Conservation (phyloP, 140 eudicot species). For the Senecio squalidus region DNA sequence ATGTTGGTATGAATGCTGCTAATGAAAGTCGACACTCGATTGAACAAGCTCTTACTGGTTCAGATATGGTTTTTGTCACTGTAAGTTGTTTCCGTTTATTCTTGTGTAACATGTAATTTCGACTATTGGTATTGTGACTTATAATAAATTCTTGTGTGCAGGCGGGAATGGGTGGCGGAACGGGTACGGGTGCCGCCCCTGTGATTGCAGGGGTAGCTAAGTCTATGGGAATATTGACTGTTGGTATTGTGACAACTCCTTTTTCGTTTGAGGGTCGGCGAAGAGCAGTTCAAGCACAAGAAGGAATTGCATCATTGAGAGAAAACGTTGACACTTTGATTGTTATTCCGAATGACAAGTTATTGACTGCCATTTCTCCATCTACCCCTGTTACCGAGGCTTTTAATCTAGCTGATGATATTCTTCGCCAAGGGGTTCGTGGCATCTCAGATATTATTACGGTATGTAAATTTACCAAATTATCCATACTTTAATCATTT, state of each 20-base stretch:
- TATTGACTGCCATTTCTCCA: slow-evolving; percentile 81
- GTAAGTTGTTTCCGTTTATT: slow-evolving; percentile 35
- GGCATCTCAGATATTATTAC: slow-evolving; percentile 88
- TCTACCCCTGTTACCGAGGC: slow-evolving; percentile 95
- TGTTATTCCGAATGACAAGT: slow-evolving; percentile 88
- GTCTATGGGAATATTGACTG: slow-evolving; percentile 83
- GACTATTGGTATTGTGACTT: neutral
- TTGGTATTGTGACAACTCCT: slow-evolving; percentile 85
- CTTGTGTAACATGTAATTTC: neutral
- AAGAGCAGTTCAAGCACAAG: slow-evolving; percentile 89
- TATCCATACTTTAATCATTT: neutral
- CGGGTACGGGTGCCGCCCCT: slow-evolving; percentile 92
- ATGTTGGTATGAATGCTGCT: slow-evolving; percentile 86
- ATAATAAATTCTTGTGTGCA: slow-evolving; percentile 23
- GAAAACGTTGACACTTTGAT: slow-evolving; percentile 84
- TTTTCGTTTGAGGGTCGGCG: slow-evolving; percentile 81
- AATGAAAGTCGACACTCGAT: slow-evolving; percentile 63
- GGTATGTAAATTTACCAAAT: slow-evolving; percentile 34
- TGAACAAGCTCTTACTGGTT: slow-evolving; percentile 65
- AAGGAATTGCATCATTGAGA: slow-evolving; percentile 88
- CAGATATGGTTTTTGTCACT: slow-evolving; percentile 91
- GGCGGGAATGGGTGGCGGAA: slow-evolving; percentile 99
- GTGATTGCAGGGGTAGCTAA: slow-evolving; percentile 86
- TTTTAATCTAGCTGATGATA: slow-evolving; percentile 84
- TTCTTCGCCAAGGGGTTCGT: slow-evolving; percentile 91